A percentile compares a stretch with the other conserved stretches of the same genome.
These are phyloP conservation scores for Fusarium proliferatum DNA, from an alignment of 2,329 filamentous ascomycete genomes.

Conservation along the genomic window DNA sequence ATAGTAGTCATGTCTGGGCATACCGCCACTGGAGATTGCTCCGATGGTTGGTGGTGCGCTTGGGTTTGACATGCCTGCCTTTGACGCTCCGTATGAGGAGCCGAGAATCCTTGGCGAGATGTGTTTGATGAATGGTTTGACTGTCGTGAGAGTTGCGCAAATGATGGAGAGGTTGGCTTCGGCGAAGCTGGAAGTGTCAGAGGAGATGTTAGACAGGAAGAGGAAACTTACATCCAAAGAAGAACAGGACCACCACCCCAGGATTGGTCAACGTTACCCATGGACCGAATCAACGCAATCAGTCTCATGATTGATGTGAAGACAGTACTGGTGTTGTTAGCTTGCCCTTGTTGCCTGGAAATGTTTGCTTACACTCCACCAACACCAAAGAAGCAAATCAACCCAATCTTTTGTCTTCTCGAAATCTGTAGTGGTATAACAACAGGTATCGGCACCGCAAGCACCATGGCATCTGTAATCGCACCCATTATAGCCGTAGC, in stretches of 20 bases:
- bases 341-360: fast-evolving
- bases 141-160: slow-evolving; percentile 19
- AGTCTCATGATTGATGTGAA: slow-evolving; percentile 33
- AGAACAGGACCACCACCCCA: slow-evolving; percentile 21
- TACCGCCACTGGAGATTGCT: not conserved
- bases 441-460: slow-evolving; percentile 14
- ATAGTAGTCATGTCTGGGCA: slow-evolving; percentile 7
- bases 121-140: slow-evolving; percentile 31
- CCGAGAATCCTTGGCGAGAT: slow-evolving; percentile 21
- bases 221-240: slow-evolving; percentile 26
- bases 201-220: fast-evolving
- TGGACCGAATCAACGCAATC: slow-evolving; percentile 11
- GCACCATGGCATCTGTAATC: slow-evolving; percentile 14
- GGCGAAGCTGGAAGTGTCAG: slow-evolving; percentile 3
- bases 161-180: slow-evolving; percentile 33
- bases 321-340: slow-evolving; percentile 8
- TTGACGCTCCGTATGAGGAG: slow-evolving; percentile 1
- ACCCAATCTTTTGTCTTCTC: slow-evolving; percentile 10
- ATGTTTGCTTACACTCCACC: not conserved
- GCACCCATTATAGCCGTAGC: slow-evolving; percentile 18
- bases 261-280: slow-evolving; percentile 11
- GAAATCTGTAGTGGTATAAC: slow-evolving; percentile 10
- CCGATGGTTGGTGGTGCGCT: slow-evolving; percentile 22
- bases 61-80: slow-evolving; percentile 9
- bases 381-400: slow-evolving; percentile 19